Evolutionary conservation across 2,329 filamentous ascomycete species (phyloP), one percentile per base, ranked within the genome.

Genomic region (Pseudogymnoascus sp.): DNA sequence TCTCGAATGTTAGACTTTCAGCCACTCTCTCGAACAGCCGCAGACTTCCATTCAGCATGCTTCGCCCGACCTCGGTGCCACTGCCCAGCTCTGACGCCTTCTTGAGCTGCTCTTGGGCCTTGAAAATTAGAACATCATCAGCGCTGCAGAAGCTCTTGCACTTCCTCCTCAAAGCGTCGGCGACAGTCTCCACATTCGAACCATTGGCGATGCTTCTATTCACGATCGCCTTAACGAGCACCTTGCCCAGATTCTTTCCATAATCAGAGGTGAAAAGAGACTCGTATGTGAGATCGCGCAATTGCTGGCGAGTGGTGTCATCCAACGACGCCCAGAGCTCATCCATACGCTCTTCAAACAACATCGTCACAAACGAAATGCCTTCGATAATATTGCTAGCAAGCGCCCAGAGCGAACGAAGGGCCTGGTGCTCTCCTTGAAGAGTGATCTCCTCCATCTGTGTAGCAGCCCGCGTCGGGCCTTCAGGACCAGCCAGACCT

Each of bases 101-200:
- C 79, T 96, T 95, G 60, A 97, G 79, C 69, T 93, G 89, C 74
- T 99, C 94, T 72, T 97, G 93, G 0, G 94, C 94, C 75, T 96
- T 97, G 85, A 99, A 99, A 68, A 97, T 93, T 66, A 97, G 87
- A 1, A 97, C 94, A 76, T 99, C 94, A 66, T 99, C 93, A 0
- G 93, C 87, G 70, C 92, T 97, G 74, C 94, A 99, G 81, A 99
- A 99, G 75, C 89, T 97, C 65, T 94, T 95, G 69, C 94, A 99
- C 69, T 92, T 85, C 68, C 94, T 83, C 55, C 94, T 85, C 59
- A 99, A 78, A n/a, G 92, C 91, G 74, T 99, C 94, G 0, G 94
- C 93, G 25, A 99, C 92, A 0, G 92, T 97, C 76, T 99, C 95
- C 18, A 99, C 93, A 66, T 97, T 99, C 4, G 92, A 93, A 8